A percentile compares a stretch with the other conserved stretches of the same genome.
Evolutionary conservation across 2,329 filamentous ascomycete genomes (phyloP).

Genomic region (Cadophora luteo-olivacea): DNA sequence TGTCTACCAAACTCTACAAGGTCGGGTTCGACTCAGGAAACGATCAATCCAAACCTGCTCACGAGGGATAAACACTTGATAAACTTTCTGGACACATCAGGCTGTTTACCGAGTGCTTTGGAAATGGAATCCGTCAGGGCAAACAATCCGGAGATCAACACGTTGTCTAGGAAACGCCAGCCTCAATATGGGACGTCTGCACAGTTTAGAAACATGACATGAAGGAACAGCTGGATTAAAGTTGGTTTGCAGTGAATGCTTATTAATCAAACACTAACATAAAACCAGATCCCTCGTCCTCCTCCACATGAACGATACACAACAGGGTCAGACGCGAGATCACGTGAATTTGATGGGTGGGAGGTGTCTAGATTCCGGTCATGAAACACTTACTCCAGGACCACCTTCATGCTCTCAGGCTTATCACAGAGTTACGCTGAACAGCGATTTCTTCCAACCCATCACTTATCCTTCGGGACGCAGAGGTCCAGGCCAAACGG

Average conservation of each 20-base stretch:
- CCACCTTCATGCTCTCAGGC: too few species aligned
- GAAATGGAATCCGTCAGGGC: background rate
- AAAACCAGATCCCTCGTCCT: background rate
- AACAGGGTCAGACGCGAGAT: too few species aligned
- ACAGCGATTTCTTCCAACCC: too few species aligned
- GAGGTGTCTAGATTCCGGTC: too few species aligned
- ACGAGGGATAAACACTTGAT: background rate
- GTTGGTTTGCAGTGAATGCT: background rate
- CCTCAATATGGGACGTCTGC: background rate
- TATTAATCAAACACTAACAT: constrained; percentile 20
- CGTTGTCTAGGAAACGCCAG: background rate
- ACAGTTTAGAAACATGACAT: background rate
- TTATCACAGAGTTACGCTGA: too few species aligned
- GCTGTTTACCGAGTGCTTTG: background rate
- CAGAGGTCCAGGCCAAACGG: too few species aligned
- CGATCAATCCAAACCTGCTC: constrained; percentile 13
- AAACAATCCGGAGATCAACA: too few species aligned
- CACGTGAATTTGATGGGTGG: too few species aligned
- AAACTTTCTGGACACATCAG: background rate
- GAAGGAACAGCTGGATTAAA: background rate
- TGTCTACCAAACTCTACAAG: too few species aligned
- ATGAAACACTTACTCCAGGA: too few species aligned
- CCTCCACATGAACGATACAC: too few species aligned
- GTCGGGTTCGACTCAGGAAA: background rate
- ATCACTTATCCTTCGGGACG: too few species aligned